Conservation (phyloP, 129 eudicot genomes). For the Tagetes erecta region DNA sequence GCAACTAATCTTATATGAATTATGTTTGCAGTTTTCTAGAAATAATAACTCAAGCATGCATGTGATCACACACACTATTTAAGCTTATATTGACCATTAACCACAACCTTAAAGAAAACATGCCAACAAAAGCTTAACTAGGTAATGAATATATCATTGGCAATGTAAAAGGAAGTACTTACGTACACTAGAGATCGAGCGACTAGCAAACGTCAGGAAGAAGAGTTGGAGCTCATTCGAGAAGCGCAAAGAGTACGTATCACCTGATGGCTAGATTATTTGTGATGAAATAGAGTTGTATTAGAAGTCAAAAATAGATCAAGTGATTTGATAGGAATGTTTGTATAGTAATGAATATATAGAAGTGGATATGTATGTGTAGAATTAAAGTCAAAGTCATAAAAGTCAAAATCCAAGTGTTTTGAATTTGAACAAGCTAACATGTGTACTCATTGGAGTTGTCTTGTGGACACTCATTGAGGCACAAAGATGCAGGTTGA, state of each 20-base stretch:
- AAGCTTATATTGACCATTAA: not conserved
- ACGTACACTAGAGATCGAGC: conserved; percentile 3
- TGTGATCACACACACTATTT: not conserved
- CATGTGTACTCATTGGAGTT: conserved; percentile 43
- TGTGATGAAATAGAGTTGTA: conserved; percentile 1
- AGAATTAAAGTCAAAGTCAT: conserved; percentile 25
- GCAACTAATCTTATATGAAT: not conserved
- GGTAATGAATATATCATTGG: not conserved
- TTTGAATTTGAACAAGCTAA: conserved; percentile 24
- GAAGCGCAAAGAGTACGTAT: not conserved
- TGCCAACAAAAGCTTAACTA: not conserved
- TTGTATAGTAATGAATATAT: conserved; percentile 12
- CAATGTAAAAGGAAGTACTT: not conserved
- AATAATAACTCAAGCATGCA: conserved; percentile 6
- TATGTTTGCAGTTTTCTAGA: not conserved
- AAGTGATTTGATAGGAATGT: conserved; percentile 24
- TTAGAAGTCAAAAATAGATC: conserved; percentile 14
- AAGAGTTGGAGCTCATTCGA: not conserved
- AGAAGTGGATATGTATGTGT: conserved; percentile 25
- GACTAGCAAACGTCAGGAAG: conserved; percentile 6
- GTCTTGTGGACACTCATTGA: conserved; percentile 45
- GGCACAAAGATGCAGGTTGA: conserved; percentile 37
- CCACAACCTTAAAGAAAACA: not conserved
- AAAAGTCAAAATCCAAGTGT: conserved; percentile 32
- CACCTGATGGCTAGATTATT: not conserved